Base-by-base conservation (phyloP, 1,139 yeast species). In the Yamadazyma dendronema region DNA sequence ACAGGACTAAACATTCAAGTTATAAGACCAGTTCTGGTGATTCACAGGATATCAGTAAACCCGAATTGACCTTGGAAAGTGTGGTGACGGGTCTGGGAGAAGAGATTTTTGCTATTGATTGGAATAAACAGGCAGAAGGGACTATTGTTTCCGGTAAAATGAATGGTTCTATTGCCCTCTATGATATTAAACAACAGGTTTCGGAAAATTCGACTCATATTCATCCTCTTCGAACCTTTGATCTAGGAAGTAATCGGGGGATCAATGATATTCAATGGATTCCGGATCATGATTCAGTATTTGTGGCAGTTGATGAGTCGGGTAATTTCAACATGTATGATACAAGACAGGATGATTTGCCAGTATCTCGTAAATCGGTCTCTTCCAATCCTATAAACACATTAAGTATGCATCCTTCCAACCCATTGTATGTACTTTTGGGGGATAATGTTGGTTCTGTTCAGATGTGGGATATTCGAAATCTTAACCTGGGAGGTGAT, bases 391-490 rank as follows among this genome's bases (percentile, higher is more conserved):
- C 86, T 2, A 67, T 87, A 31, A 88, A 89, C 56, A 65, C 84
- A 3, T 56, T 90, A 7, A 73, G 83, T 29, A 73, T 85, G 52
- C 86, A 82, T 54, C 79, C 78, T 0, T 63, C 64, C 1, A 77
- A 80, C 47, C 72, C 48, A 30, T 48, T 54, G 46, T 67, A 79
- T 27, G 50, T 85, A 12, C 89, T 88, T 1, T 72, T 89, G 0
- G 97, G 94, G 2, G 84, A 83, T 40, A 70, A 78, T 4, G 54
- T 57, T n/a, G 94, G 94, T 2, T 45, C 42, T 0, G 56, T 87
- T 2, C 67, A 68, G 34, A 52, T 86, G 5, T 84, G 90, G 84
- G 97, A 90, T 56, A 50, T 85, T 11, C 69, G 97, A 49, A 56
- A 61, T 16, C 44, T 73, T 13, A 39, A 41, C 16, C n/a, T 30